A percentile compares a stretch with the other conserved stretches of the same genome.
These are phyloP conservation scores for Chimonanthus praecox DNA, from an alignment of 164 flowering plant genomes.

Conservation along the genomic window DNA sequence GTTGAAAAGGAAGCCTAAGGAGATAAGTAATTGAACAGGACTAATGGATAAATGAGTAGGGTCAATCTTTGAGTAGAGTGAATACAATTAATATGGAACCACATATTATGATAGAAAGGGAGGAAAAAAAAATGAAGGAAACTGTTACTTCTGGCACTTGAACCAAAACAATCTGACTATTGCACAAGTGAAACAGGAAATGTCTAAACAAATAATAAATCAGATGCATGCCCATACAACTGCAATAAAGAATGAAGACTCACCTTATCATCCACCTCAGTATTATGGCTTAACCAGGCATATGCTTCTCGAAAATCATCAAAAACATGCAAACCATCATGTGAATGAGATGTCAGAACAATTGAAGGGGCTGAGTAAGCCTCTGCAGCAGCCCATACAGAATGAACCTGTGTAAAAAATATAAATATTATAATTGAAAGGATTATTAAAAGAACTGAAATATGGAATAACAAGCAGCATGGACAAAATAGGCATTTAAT, in stretches of 20 bases:
- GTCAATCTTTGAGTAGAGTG: too few relatives aligned
- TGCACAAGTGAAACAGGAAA: too few relatives aligned
- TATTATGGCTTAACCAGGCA: constrained; percentile 95
- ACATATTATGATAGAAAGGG: too few relatives aligned
- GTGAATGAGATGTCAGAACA: constrained; percentile 80
- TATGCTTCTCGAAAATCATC: constrained; percentile 99
- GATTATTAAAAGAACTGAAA: background rate
- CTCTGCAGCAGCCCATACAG: constrained; percentile 99
- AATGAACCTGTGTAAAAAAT: constrained; percentile 58
- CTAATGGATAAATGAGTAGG: too few relatives aligned
- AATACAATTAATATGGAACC: too few relatives aligned
- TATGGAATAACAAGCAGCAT: background rate
- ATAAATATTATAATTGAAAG: background rate
- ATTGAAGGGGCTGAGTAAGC: constrained; percentile 99
- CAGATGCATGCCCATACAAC: background rate
- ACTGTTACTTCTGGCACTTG: too few relatives aligned
- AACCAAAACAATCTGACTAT: too few relatives aligned
- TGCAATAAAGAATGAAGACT: constrained; percentile 12
- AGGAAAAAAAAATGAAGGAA: too few relatives aligned
- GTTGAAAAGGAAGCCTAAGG: too few relatives aligned
- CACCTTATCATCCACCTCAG: constrained; percentile 97
- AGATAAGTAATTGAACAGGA: too few relatives aligned
- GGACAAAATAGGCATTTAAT: background rate
- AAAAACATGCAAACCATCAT: constrained; percentile 93
- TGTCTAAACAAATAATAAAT: background rate